Evolutionary conservation across 345 rosid species (phyloP).

Genomic region (Ricinus communis): DNA sequence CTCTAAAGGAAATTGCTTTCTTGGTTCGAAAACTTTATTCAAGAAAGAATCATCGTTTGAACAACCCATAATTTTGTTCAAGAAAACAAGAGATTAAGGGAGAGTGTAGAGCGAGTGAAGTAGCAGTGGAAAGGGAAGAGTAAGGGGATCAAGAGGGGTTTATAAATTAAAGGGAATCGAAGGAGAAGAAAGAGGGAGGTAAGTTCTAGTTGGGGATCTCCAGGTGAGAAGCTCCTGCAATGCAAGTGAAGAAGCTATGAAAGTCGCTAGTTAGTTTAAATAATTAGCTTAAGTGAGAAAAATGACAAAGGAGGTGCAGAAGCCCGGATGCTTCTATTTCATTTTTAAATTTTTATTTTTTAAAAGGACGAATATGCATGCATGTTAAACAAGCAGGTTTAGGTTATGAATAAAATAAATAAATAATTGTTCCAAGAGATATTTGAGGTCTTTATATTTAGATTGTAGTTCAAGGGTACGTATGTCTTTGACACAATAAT

Average conservation of each 20-base stretch:
- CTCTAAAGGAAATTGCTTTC: conserved; percentile 26
- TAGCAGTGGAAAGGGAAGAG: not conserved
- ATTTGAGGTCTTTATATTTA: not conserved
- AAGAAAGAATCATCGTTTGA: conserved; percentile 1
- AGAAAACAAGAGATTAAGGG: not conserved
- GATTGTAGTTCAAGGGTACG: not conserved
- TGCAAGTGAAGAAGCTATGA: conserved; percentile 24
- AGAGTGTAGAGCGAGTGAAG: not conserved
- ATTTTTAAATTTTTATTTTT: not conserved
- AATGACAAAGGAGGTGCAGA: conserved; percentile 25
- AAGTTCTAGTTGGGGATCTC: conserved; percentile 65
- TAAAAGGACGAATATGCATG: not conserved
- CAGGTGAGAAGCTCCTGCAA: conserved; percentile 42
- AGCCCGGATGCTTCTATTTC: conserved; percentile 53
- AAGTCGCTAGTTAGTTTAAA: conserved; percentile 1
- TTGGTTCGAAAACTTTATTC: conserved; percentile 11
- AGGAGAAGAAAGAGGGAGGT: conserved; percentile 46
- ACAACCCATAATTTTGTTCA: conserved; percentile 24
- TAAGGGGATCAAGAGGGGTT: conserved; percentile 6
- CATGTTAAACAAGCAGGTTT: not conserved
- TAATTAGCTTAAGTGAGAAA: conserved; percentile 22
- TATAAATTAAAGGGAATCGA: conserved; percentile 3
- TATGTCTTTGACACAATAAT: not conserved
- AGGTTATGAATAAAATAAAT: not conserved
- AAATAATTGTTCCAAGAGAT: not conserved